Base-by-base conservation (phyloP, 2,329 filamentous ascomycete genomes). In the Paraphoma chrysanthemicola region DNA sequence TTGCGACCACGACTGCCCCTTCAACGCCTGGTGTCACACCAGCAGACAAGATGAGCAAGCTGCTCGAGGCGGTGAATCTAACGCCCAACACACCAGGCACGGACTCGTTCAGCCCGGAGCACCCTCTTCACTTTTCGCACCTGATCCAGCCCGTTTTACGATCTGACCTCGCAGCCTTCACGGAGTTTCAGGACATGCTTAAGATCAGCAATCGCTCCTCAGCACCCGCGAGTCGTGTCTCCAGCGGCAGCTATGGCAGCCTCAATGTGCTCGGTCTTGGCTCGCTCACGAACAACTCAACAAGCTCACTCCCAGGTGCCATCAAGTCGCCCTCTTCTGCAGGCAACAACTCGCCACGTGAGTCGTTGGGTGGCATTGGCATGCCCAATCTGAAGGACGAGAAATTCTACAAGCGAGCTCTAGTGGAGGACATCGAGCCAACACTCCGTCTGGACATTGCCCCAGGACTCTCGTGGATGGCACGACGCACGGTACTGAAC, bases 351-450 rank as follows among this genome's bases (percentile, higher is more conserved):
- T 79, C 62, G 51, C 74, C 68, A n/a, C 75, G 69, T 38, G 76
- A 77, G 28, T 65, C 68, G 17, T 53, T 63, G n/a, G 53, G 57
- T 28, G 58, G 59, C 17, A 53, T 59, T 17, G 57, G 57, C 1
- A 69, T 86, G 33, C 87, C 86, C 3, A 87, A 88, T 4, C 80
- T 99, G 41, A 96, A 95, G 71, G 95, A 98, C 54, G 92, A 90
- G 29, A 92, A 90, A 63, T 99, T 98, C 73, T 99, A 94, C 80
- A 98, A 98, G 80, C 88, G 95, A 45, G 89, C 88, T 6, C 78
- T 98, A 28, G 84, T 87, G 17, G 95, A 99, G 75, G 95, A 99
- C 71, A 92, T 99, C 54, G 95, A 99, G 73, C 95, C 95, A 0
- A 97, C 95, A 0, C 81, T 99, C 9, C 88, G 95, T 42, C 85